Base-by-base conservation (phyloP, 371 early-diverging fungal genomes). In the Circinella umbellata region DNA sequence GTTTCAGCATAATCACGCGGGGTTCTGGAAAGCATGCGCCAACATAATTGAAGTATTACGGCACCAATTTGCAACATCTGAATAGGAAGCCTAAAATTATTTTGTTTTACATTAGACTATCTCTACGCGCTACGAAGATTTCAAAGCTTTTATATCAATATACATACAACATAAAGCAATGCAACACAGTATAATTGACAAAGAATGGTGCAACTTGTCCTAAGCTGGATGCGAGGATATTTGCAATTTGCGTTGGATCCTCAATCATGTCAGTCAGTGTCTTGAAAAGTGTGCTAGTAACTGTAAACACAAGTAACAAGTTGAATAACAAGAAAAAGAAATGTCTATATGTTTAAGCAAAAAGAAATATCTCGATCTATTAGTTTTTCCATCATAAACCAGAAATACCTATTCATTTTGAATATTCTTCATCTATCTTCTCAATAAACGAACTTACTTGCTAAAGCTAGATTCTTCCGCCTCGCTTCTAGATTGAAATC, bases 281-380 rank as follows among this genome's bases (percentile, higher is more conserved):
- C 55, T 91, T 85, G 78, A 92, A 91, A 64, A 95, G 75, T 0
- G 95, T 92, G 46, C 89, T 87, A 5, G 93, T 92, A 10, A 95
- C 81, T 7, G 93, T 91, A 76, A 94, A 93, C 13, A 96, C 89
- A 63, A 98, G 80, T 49, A 98, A 76, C 9, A 97, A 91, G 78
- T 96, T 98, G 82, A 93, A 91, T 37, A 97, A 76, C 63, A 91
- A 87, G 70, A 96, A 97, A 64, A 92, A 91, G 76, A 93, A 96
- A 79, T 95, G 93, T 74, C 94, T 94, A 65, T 49, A 73, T 51
- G 4, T 9, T 20, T 37, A 39, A 5, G 35, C 63, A 39, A 38
- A n/a, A n/a, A n/a, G 0, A 27, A 1, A 27, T 27, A 27, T 27
- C 0, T 27, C 27, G 27, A 27, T 27, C 27, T 27, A 27, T 27